Percentiles rank a stretch among this genome's conserved stretches.
Evolutionary conservation across 495 filamentous ascomycete species (phyloP).

Genomic region (Talaromyces borbonicus): DNA sequence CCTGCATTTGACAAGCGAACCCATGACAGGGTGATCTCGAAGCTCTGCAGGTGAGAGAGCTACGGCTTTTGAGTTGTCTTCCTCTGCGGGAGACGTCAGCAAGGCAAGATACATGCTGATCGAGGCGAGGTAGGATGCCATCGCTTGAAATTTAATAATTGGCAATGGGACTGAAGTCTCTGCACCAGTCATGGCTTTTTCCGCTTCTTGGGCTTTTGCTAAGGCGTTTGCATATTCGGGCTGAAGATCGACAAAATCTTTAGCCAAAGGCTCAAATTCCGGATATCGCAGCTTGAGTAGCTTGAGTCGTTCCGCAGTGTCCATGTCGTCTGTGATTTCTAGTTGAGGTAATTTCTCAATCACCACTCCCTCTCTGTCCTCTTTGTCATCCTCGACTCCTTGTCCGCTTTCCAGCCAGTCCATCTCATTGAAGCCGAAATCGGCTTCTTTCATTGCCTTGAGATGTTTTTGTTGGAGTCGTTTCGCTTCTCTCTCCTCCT

Average conservation of each 20-base stretch:
- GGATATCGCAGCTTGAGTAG: slow-evolving; percentile 75
- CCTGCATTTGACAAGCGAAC: slow-evolving; percentile 66
- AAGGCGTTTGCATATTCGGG: slow-evolving; percentile 47
- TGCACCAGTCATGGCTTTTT: slow-evolving; percentile 23
- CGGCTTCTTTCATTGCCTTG: slow-evolving; percentile 72
- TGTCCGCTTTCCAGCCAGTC: slow-evolving; percentile 59
- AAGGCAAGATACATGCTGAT: slow-evolving; percentile 92
- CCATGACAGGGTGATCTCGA: slow-evolving; percentile 83
- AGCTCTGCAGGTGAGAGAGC: slow-evolving; percentile 60
- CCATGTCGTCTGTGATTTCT: slow-evolving; percentile 72
- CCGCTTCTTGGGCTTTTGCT: slow-evolving; percentile 45
- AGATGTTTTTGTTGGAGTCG: slow-evolving; percentile 83
- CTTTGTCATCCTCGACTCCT: slow-evolving; percentile 19
- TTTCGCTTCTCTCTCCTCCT: slow-evolving; percentile 84
- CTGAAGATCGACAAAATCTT: slow-evolving; percentile 69
- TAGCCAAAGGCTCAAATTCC: slow-evolving; percentile 77
- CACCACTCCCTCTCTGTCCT: slow-evolving; percentile 45
- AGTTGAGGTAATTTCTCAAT: slow-evolving; percentile 76
- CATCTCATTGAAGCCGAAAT: slow-evolving; percentile 84
- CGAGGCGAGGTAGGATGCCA: slow-evolving; percentile 74
- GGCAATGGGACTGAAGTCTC: slow-evolving; percentile 32
- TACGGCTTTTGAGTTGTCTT: slow-evolving; percentile 32
- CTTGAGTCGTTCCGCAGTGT: slow-evolving; percentile 60
- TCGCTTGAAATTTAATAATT: slow-evolving; percentile 62
- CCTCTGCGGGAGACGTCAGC: slow-evolving; percentile 60